phyloP scores from a whole-genome alignment of 2,329 filamentous ascomycete species.

The Pestalotiopsis sp. region DNA sequence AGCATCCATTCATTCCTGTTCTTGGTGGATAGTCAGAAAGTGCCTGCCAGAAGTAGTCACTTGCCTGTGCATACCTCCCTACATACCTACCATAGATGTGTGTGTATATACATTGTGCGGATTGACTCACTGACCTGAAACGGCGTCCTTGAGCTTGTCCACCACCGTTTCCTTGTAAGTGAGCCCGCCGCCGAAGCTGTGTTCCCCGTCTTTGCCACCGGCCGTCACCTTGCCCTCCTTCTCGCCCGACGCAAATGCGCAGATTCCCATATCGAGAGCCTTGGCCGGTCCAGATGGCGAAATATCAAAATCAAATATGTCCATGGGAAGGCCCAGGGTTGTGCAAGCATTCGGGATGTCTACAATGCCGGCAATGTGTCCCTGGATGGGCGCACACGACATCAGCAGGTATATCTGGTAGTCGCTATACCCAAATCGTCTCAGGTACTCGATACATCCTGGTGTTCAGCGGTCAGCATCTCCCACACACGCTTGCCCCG shows the following conservation, averaged over 20 bases:
- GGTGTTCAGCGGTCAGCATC: constrained; percentile 1
- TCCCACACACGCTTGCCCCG: background rate
- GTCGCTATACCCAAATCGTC: constrained; percentile 68
- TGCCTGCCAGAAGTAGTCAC: too few relatives aligned
- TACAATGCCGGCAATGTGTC: constrained; percentile 85
- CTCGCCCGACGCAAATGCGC: constrained; percentile 61
- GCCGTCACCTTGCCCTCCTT: constrained; percentile 42
- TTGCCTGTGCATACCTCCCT: background rate
- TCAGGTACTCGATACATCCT: constrained; percentile 76
- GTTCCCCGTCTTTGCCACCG: constrained; percentile 46
- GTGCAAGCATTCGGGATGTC: constrained; percentile 92
- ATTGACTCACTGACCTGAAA: constrained; percentile 16
- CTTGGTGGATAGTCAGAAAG: background rate
- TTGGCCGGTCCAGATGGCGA: constrained; percentile 59
- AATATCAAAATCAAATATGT: constrained; percentile 95
- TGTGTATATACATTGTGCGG: background rate
- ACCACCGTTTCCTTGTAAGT: constrained; percentile 40
- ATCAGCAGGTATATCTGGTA: constrained; percentile 86
- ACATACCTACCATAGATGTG: background rate
- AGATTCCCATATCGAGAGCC: constrained; percentile 65
- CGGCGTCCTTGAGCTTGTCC: constrained; percentile 19
- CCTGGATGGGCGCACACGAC: constrained; percentile 83
- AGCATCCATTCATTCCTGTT: background rate
- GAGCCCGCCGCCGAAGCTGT: constrained; percentile 51
- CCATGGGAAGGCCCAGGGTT: constrained; percentile 83